Base-by-base conservation (phyloP, 768 basidiomycete genomes). In the Boletus sp. region DNA sequence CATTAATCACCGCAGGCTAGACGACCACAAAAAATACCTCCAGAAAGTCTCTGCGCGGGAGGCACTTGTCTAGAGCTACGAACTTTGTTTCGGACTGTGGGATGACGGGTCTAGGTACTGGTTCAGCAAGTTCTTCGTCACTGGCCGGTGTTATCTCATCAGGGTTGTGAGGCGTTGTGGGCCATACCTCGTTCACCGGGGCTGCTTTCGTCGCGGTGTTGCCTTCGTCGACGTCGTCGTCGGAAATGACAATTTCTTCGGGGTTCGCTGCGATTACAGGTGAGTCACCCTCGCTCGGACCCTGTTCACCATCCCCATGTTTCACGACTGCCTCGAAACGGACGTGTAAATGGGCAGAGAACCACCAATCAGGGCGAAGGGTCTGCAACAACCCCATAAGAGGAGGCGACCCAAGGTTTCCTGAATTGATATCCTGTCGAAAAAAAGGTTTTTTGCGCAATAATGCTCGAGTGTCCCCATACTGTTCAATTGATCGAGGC, bases 1-100 rank as follows among this genome's bases (percentile, higher is more conserved):
- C 3, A 5, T 60, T 15, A 58, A 45, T 55, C 39, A 50, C 11
- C 19, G 7, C 13, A 21, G 17, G 23, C 23, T 32, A 13, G 44
- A 52, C 7, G 21, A 23, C 25, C 13, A 38, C 32, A 41, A 33
- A 34, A 55, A 69, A 38, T 56, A 90, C 92, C 79, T 96, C 92
- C 17, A 97, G 76, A 67, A 90, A 96, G 43, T 86, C 79, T 49
- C 88, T 81, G 7, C 74, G 77, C 0, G 83, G 83, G 4, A 92
- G 78, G 57, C 93, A 96, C 69, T 98, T 98, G 71, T 95, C 93
- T 4, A 98, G 75, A 5, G 94, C 94, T 15, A 98, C 72, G 71
- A 98, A 98, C 39, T 76, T 81, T 0, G 95, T 98, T 55, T 77
- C 69, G 6, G 59, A 60, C 19, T 59, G 61, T 19, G 52, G 48